phyloP scores from a whole-genome alignment of 1,139 yeast species.

The Nakaseomyces delphensis region DNA sequence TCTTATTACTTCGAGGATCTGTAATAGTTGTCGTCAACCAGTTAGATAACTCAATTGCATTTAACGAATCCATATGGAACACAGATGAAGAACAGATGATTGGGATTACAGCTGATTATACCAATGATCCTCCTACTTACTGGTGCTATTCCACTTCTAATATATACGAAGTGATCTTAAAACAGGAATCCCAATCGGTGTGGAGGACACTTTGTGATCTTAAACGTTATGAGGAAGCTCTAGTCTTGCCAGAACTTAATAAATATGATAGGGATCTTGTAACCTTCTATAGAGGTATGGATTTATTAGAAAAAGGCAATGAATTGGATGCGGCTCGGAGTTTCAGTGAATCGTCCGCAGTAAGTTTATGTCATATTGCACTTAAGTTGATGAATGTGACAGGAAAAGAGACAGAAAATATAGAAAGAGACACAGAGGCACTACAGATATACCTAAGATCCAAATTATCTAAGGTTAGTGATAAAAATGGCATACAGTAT shows the following conservation, averaged over 20 bases:
- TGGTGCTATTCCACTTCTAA: conserved; percentile 49
- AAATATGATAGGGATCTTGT: conserved; percentile 45
- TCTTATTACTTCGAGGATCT: conserved; percentile 39
- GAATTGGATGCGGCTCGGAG: conserved; percentile 49
- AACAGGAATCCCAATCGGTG: conserved; percentile 61
- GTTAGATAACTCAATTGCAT: conserved; percentile 41
- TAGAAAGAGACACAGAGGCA: conserved; percentile 29
- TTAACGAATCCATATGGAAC: conserved; percentile 34
- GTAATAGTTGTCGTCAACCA: conserved; percentile 42
- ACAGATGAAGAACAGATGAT: conserved; percentile 37
- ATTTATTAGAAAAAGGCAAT: conserved; percentile 34
- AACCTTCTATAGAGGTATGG: conserved; percentile 55
- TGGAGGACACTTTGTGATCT: conserved; percentile 66
- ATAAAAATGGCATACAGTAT: conserved; percentile 42
- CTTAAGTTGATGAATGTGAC: conserved; percentile 40
- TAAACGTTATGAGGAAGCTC: conserved; percentile 61
- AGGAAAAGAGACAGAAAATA: not conserved
- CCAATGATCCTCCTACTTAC: conserved; percentile 39
- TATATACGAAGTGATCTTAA: conserved; percentile 61
- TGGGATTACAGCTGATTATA: conserved; percentile 55
- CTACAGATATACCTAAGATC: conserved; percentile 50
- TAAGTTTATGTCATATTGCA: conserved; percentile 60
- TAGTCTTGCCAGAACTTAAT: conserved; percentile 39
- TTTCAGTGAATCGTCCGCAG: conserved; percentile 49
- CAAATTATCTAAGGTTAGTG: conserved; percentile 50